Evolutionary conservation across 2,329 filamentous ascomycete genomes (phyloP).

Genomic region (Monascus ruber): DNA sequence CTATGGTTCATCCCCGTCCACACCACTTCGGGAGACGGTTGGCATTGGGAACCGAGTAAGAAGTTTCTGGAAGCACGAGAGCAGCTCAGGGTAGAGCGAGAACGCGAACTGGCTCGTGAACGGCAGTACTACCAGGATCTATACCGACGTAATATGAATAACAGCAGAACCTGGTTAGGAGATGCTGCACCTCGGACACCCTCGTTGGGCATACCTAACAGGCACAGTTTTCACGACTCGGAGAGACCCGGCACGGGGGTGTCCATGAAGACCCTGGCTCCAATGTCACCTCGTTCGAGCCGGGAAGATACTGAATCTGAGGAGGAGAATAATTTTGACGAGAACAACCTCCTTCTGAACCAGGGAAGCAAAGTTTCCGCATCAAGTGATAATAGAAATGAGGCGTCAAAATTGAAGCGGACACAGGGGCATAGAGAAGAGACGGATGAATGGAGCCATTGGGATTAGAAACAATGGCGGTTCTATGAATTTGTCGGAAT

Average conservation of each 20-base stretch:
- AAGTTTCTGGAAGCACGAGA: slow-evolving; percentile 59
- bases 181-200: slow-evolving; percentile 1
- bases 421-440: slow-evolving; percentile 5
- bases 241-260: slow-evolving; percentile 29
- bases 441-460: slow-evolving; percentile 30
- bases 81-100: slow-evolving; percentile 16
- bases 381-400: too few relatives aligned
- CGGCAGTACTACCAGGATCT: slow-evolving; percentile 24
- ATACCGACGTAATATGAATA: slow-evolving; percentile 24
- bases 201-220: not conserved
- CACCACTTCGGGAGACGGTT: slow-evolving; percentile 84
- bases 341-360: not conserved
- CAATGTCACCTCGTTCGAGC: slow-evolving; percentile 26
- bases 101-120: slow-evolving; percentile 18
- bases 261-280: slow-evolving; percentile 32
- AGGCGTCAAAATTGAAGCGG: not conserved
- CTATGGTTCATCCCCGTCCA: slow-evolving; percentile 72
- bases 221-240: slow-evolving; percentile 5
- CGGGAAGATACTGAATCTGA: slow-evolving; percentile 26
- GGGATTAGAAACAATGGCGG: slow-evolving; percentile 17
- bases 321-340: slow-evolving; percentile 5
- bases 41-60: slow-evolving; percentile 79
- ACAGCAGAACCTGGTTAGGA: slow-evolving; percentile 14
- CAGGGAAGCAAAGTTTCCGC: not conserved
- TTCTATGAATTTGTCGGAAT: too few relatives aligned